Percentiles rank a stretch among this genome's conserved stretches.
These are phyloP conservation scores for Passiflora organensis DNA, from an alignment of 345 rosid genomes.

Conservation along the genomic window DNA sequence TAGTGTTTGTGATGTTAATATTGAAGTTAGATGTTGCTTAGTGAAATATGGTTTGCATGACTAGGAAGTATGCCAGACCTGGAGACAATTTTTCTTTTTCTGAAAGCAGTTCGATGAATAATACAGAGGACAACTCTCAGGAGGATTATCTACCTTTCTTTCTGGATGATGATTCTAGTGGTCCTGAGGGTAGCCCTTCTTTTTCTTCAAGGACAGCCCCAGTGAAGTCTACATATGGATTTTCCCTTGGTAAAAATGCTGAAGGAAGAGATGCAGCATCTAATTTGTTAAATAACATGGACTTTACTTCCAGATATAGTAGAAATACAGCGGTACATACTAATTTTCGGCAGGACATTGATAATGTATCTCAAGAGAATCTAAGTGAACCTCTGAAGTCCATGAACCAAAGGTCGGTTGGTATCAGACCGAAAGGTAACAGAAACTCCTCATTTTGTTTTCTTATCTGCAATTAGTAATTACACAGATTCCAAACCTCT, in stretches of 20 bases:
- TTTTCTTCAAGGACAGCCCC: slow-evolving; percentile 39
- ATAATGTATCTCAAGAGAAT: slow-evolving; percentile 38
- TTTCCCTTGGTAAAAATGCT: slow-evolving; percentile 36
- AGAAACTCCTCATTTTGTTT: slow-evolving; percentile 14
- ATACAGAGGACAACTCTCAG: slow-evolving; percentile 56
- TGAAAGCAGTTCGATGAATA: slow-evolving; percentile 44
- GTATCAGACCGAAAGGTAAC: slow-evolving; percentile 50
- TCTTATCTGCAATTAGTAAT: slow-evolving; percentile 7
- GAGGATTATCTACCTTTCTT: slow-evolving; percentile 85
- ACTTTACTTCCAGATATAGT: slow-evolving; percentile 36
- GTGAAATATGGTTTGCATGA: slow-evolving; percentile 38
- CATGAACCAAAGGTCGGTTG: slow-evolving; percentile 38
- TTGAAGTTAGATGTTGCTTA: slow-evolving; percentile 13
- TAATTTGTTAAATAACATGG: slow-evolving; percentile 32
- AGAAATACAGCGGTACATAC: slow-evolving; percentile 33
- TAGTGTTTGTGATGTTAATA: slow-evolving; percentile 6
- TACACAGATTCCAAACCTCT: background rate
- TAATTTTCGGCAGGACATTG: slow-evolving; percentile 35
- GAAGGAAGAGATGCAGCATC: slow-evolving; percentile 44
- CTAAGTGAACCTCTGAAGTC: slow-evolving; percentile 37
- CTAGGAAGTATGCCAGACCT: slow-evolving; percentile 35
- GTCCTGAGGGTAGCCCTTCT: slow-evolving; percentile 74
- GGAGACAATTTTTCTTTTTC: slow-evolving; percentile 43
- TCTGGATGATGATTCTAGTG: slow-evolving; percentile 77
- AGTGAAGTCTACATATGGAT: slow-evolving; percentile 46